phyloP scores from a whole-genome alignment of 2,329 filamentous ascomycete genomes.

The Colletotrichum endophyticum region DNA sequence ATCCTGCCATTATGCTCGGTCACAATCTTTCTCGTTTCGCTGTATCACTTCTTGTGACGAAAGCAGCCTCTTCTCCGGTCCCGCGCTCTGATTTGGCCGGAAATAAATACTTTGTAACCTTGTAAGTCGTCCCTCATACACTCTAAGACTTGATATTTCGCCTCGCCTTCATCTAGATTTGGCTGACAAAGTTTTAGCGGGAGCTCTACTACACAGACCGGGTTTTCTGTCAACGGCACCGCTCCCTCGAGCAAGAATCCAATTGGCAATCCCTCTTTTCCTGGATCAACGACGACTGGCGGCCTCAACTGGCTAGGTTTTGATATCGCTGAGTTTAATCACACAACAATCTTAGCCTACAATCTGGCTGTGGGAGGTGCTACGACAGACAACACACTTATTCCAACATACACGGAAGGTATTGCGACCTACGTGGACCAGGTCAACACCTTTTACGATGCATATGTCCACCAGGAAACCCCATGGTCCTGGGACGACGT shows the following conservation, averaged over 20 bases:
- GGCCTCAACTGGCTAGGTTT: slow-evolving; percentile 58
- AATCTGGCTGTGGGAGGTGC: slow-evolving; percentile 62
- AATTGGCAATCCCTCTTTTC: slow-evolving; percentile 65
- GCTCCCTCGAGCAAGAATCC: slow-evolving; percentile 45
- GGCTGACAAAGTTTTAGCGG: neutral
- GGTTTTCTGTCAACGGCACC: neutral
- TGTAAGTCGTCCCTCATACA: neutral
- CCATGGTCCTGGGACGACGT: slow-evolving; percentile 30
- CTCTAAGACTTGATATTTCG: neutral
- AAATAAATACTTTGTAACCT: neutral
- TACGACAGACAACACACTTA: slow-evolving; percentile 54
- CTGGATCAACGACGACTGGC: slow-evolving; percentile 53
- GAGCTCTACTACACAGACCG: neutral
- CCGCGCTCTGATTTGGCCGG: neutral
- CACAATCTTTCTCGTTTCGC: neutral
- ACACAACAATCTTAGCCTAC: slow-evolving; percentile 50
- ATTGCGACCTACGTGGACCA: slow-evolving; percentile 56
- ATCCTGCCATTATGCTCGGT: neutral
- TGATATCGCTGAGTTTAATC: slow-evolving; percentile 51
- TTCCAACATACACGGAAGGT: slow-evolving; percentile 52
- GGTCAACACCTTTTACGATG: slow-evolving; percentile 31
- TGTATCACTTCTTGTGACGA: neutral
- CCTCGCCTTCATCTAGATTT: neutral
- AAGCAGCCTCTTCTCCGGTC: neutral
- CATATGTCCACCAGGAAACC: neutral